Percentiles rank a stretch among this genome's conserved stretches.
phyloP scores from a whole-genome alignment of 1,284 basidiomycete species.

The Pseudomicrostroma phylloplanum region DNA sequence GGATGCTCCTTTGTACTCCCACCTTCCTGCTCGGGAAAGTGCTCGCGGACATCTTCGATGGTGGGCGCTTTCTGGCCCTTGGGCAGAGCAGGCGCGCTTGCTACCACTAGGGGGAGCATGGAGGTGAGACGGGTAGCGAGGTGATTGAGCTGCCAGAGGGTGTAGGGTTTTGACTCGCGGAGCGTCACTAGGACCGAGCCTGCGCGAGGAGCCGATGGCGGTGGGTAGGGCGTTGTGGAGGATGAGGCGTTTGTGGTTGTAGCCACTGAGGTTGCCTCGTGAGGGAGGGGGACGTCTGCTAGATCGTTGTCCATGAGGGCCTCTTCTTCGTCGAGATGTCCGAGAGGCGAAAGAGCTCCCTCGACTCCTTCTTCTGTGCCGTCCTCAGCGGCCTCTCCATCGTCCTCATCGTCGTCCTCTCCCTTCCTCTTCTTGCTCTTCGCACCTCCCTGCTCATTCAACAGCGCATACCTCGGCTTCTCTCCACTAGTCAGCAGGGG shows the following conservation, averaged over 20 bases:
- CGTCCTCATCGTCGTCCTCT: constrained; percentile 14
- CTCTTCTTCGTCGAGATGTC: no score
- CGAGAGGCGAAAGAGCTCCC: no score
- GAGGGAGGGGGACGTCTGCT: neutral
- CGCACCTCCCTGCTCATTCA: constrained; percentile 52
- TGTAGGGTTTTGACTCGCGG: constrained; percentile 80
- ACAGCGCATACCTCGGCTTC: constrained; percentile 26
- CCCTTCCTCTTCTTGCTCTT: constrained; percentile 7
- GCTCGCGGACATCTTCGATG: constrained; percentile 56
- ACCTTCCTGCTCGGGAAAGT: constrained; percentile 55
- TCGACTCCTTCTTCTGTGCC: no score
- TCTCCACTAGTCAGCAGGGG: constrained; percentile 57
- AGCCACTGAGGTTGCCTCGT: neutral
- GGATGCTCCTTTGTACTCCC: constrained; percentile 60
- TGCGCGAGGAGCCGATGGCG: constrained; percentile 13
- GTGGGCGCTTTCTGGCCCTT: constrained; percentile 27
- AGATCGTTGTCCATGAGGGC: no score
- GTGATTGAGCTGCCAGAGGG: constrained; percentile 63
- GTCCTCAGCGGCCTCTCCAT: neutral
- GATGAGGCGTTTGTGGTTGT: neutral
- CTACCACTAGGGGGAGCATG: constrained; percentile 59
- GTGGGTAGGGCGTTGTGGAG: neutral
- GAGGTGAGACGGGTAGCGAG: constrained; percentile 24
- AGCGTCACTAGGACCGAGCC: constrained; percentile 76
- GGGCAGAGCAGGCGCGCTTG: constrained; percentile 34